Evolutionary conservation across 352 stramenopile species (phyloP), one percentile per base, ranked within the genome.

Genomic region (Saprolegnia parasitica): DNA sequence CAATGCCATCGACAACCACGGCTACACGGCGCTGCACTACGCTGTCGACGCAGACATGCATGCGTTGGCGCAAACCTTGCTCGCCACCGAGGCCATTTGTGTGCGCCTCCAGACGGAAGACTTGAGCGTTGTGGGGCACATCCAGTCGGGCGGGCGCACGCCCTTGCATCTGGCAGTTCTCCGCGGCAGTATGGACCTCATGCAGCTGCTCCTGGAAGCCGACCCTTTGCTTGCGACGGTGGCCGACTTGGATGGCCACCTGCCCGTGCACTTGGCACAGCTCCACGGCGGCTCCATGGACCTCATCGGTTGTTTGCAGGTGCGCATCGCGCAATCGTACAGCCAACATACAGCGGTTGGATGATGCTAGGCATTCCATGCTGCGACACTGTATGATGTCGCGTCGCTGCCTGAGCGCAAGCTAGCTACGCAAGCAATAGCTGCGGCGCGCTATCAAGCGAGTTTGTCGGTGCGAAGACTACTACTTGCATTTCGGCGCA

Each of bases 11-110:
- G 86, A 95, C 65, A 79, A 78, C 37, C 77, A 89, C 63, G 82
- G 84, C 5, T 86, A 86, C n/a, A 88, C 78, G 5, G 75, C 83
- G 37, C 56, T 93, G 15, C 84, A 93, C 47, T 93, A 93, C 72
- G 85, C 84, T 1, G 73, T 89, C 32, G 86, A 95, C 46, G 82
- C 83, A 5, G 83, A 89, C 66, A 90, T 91, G 83, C 29, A 47
- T 0, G 66, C 67, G 37, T 88, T 92, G 20, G 9, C 37, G 15
- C 11, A 35, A 23, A 46, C 63, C 8, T 37, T 71, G 63, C 16
- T 71, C 18, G 18, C 45, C 0, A 55, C 16, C 24, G 5, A 20
- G 15, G 63, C 40, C 49, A 55, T 64, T 90, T 26, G 75, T 81
- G 10, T 83, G 75, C 49, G 68, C 68, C 71, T 65, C 16, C 72